phyloP scores from a whole-genome alignment of 441 rosid species.

The Erodium moschatum region DNA sequence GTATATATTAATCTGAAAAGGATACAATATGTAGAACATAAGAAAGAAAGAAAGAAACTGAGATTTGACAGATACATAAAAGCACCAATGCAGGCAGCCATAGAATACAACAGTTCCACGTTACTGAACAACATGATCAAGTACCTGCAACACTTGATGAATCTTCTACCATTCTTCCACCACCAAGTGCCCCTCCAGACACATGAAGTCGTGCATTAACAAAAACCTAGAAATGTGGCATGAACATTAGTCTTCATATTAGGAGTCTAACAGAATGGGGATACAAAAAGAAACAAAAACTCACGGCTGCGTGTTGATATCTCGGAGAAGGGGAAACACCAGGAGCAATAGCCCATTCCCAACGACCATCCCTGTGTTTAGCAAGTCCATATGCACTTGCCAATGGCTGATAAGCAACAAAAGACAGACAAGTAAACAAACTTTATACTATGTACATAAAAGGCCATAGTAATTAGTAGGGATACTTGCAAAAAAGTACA shows the following conservation, averaged over 20 bases:
- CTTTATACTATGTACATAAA: neutral
- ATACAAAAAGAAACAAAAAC: conserved; percentile 27
- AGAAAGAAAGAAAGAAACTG: neutral
- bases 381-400: conserved; percentile 98
- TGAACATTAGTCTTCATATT: conserved; percentile 11
- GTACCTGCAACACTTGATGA: conserved; percentile 96
- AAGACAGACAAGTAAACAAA: conserved; percentile 9
- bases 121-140: conserved; percentile 14
- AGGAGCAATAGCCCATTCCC: conserved; percentile 99
- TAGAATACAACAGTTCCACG: conserved; percentile 12
- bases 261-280: neutral
- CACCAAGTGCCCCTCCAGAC: conserved; percentile 99
- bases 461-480: neutral
- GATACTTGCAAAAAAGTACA: neutral
- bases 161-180: conserved; percentile 99
- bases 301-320: conserved; percentile 98
- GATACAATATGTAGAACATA: neutral
- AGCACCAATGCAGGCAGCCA: neutral
- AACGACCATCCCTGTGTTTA: conserved; percentile 97
- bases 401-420: conserved; percentile 54
- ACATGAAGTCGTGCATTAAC: conserved; percentile 97
- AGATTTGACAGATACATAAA: neutral
- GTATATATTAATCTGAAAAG: neutral
- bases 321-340: conserved; percentile 96
- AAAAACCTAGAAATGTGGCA: conserved; percentile 53